A percentile compares a stretch with the other conserved stretches of the same genome.
Evolutionary conservation across 2,329 filamentous ascomycete species (phyloP).

Genomic region (Chalaropsis ovoidea): DNA sequence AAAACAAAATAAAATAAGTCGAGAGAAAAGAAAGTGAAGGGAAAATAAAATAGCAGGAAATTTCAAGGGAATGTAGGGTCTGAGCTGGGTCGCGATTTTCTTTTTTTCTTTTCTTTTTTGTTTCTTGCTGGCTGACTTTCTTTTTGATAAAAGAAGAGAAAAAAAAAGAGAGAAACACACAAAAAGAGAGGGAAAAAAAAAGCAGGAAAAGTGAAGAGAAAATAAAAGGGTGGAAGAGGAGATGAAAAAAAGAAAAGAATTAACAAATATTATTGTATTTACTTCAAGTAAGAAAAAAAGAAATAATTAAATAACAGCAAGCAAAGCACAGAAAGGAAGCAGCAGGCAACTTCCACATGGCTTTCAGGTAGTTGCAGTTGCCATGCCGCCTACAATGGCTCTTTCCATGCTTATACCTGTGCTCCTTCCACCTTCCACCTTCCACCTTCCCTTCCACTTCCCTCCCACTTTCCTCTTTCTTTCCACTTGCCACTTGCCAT

Average conservation of each 20-base stretch:
- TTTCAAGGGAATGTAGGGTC: constrained; percentile 6
- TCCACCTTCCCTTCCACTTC: no score
- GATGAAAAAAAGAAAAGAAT: not conserved
- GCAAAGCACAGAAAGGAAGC: not conserved
- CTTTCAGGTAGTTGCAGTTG: not conserved
- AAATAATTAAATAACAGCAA: not conserved
- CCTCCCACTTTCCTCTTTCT: no score
- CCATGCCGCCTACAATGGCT: not conserved
- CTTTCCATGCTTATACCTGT: no score
- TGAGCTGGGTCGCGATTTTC: not conserved
- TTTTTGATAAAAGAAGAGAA: not conserved
- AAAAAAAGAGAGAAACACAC: not conserved
- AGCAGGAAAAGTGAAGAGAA: not conserved
- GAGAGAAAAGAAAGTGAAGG: not conserved
- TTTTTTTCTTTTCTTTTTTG: not conserved
- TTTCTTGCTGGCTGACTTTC: not conserved
- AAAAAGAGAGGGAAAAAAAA: not conserved
- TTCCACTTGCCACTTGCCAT: no score
- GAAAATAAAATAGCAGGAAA: not conserved
- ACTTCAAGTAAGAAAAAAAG: not conserved
- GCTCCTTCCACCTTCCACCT: no score
- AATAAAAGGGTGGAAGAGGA: not conserved
- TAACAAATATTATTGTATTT: not conserved
- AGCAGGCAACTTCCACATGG: constrained; percentile 5
- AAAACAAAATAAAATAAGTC: constrained; percentile 8